These are phyloP conservation scores for Santalum album DNA, from an alignment of 164 flowering plant species.

Conservation along the genomic window DNA sequence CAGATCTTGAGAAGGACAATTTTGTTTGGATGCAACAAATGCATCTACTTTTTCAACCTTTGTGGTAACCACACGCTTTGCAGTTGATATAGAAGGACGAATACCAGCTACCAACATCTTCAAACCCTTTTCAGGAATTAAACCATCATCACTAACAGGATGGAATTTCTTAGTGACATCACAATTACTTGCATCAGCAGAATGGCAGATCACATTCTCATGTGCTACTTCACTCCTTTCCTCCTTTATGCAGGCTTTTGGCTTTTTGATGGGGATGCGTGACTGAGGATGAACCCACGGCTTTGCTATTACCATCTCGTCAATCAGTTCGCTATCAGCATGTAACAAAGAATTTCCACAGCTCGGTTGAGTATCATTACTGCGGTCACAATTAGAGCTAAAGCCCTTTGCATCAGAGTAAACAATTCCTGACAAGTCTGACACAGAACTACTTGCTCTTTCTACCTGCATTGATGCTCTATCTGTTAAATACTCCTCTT, in stretches of 20 bases:
- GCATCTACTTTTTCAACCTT: constrained; percentile 12
- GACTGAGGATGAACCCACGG: constrained; percentile 9
- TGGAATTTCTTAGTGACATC: not conserved
- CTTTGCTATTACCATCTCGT: constrained; percentile 4
- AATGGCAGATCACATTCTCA: not conserved
- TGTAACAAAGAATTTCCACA: constrained; percentile 9
- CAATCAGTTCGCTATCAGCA: constrained; percentile 11
- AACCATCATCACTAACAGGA: not conserved
- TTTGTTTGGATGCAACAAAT: constrained; percentile 8
- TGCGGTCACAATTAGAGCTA: constrained; percentile 13
- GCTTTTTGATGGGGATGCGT: constrained; percentile 3
- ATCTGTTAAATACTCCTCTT: constrained; percentile 15
- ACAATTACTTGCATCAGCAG: constrained; percentile 4
- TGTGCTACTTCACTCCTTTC: constrained; percentile 7
- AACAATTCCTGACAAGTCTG: constrained; percentile 9
- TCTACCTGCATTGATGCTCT: constrained; percentile 14
- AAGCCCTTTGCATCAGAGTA: constrained; percentile 12
- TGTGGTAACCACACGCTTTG: not conserved
- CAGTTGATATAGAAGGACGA: constrained; percentile 4
- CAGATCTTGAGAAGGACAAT: constrained; percentile 10
- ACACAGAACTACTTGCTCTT: constrained; percentile 4
- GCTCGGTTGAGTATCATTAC: constrained; percentile 9
- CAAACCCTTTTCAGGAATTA: constrained; percentile 3
- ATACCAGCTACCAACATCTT: constrained; percentile 1
- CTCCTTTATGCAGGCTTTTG: constrained; percentile 9